phyloP scores from a whole-genome alignment of 371 early-diverging fungal genomes.

The Parasitella parasitica region DNA sequence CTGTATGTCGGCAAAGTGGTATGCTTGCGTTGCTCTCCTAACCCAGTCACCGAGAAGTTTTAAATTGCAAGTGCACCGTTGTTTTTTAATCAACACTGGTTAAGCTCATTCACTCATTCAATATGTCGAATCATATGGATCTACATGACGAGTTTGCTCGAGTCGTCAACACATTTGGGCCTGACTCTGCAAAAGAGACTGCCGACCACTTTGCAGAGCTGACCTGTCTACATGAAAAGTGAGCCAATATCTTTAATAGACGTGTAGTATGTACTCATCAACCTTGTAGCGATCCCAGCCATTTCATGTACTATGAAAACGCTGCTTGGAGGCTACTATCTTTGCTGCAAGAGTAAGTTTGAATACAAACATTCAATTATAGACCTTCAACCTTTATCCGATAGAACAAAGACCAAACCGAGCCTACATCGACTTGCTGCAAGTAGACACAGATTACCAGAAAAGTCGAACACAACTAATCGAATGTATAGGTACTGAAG shows the following conservation, averaged over 20 bases:
- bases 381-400: not conserved
- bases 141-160: constrained; percentile 1
- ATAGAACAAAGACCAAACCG: not conserved
- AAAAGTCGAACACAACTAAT: not conserved
- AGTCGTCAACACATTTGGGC: not conserved
- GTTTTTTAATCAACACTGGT: no score
- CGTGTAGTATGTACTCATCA: not conserved
- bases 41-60: not conserved
- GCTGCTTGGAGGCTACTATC: constrained; percentile 4
- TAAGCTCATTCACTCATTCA: not conserved
- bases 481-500: not conserved
- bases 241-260: not conserved
- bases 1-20: no score
- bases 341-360: not conserved
- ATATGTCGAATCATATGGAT: not conserved
- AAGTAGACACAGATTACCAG: no score
- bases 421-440: not conserved
- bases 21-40: no score
- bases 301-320: constrained; percentile 8
- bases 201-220: not conserved
- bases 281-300: not conserved
- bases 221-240: not conserved
- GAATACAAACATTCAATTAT: no score
- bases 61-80: not conserved
- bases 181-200: not conserved